These are phyloP conservation scores for Phytophthora tentaculata DNA, from an alignment of 352 stramenopile genomes.

Conservation along the genomic window DNA sequence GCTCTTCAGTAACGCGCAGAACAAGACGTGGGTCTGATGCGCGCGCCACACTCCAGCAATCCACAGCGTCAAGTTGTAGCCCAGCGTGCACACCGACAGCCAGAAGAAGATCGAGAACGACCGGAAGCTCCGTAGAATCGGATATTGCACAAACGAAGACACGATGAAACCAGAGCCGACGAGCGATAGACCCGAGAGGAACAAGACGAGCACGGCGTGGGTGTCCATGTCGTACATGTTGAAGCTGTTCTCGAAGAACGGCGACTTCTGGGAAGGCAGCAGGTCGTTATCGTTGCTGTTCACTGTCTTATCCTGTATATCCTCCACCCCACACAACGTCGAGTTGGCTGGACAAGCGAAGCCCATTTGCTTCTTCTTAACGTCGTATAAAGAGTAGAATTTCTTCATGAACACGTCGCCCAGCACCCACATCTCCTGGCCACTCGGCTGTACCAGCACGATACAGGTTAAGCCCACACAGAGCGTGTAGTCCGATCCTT, in stretches of 20 bases:
- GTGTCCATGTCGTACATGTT: slow-evolving; percentile 80
- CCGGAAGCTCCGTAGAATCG: slow-evolving; percentile 54
- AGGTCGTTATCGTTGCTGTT: slow-evolving; percentile 26
- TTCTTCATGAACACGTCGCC: slow-evolving; percentile 97
- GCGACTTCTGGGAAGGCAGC: slow-evolving; percentile 30
- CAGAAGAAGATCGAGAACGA: slow-evolving; percentile 71
- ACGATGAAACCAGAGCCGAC: slow-evolving; percentile 72
- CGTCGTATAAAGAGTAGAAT: slow-evolving; percentile 95
- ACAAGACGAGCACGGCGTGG: slow-evolving; percentile 76
- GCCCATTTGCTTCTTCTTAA: slow-evolving; percentile 81
- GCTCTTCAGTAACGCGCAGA: slow-evolving; percentile 61
- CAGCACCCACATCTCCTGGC: slow-evolving; percentile 96
- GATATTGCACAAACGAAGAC: slow-evolving; percentile 71
- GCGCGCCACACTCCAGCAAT: slow-evolving; percentile 50
- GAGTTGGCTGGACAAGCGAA: slow-evolving; percentile 76
- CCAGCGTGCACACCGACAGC: slow-evolving; percentile 62
- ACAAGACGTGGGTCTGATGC: slow-evolving; percentile 44
- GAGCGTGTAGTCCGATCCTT: slow-evolving; percentile 77
- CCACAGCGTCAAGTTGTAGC: slow-evolving; percentile 72
- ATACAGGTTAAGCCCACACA: slow-evolving; percentile 84
- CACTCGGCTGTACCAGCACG: slow-evolving; percentile 74
- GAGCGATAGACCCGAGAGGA: slow-evolving; percentile 73
- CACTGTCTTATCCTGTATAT: slow-evolving; percentile 6
- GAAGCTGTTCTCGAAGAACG: slow-evolving; percentile 69
- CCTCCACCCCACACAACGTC: slow-evolving; percentile 55